phyloP scores from a whole-genome alignment of 148 eudicot species.

The Rheum nobile region DNA sequence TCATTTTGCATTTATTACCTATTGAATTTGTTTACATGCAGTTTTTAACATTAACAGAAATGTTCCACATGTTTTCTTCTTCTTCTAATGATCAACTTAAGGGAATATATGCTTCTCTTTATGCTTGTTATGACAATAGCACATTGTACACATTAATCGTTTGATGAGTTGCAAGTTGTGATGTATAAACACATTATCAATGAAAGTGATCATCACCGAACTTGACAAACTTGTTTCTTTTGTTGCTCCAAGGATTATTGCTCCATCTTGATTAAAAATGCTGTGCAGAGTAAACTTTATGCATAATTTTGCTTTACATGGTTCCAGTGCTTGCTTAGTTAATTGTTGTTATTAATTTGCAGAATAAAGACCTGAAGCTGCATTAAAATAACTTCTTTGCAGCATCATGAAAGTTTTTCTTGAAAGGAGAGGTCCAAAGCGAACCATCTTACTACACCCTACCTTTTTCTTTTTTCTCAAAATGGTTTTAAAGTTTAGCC shows the following conservation, averaged over 20 bases:
- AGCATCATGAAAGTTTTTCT: background rate
- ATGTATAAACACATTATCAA: no score
- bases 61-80: no score
- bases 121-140: background rate
- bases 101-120: background rate
- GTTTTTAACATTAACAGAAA: background rate
- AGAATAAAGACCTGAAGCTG: background rate
- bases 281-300: background rate
- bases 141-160: background rate
- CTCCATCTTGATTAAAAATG: background rate
- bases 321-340: background rate
- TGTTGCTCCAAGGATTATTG: background rate
- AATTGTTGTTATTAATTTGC: background rate
- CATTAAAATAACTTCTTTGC: background rate
- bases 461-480: background rate
- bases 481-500: background rate
- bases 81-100: no score
- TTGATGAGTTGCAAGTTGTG: no score
- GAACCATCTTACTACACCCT: background rate
- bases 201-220: background rate
- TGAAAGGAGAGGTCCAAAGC: background rate
- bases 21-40: background rate
- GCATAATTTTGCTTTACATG: background rate
- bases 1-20: background rate
- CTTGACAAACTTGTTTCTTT: background rate